Conservation (phyloP, 2,329 filamentous ascomycete species). For the Periglandula ipomoeae region DNA sequence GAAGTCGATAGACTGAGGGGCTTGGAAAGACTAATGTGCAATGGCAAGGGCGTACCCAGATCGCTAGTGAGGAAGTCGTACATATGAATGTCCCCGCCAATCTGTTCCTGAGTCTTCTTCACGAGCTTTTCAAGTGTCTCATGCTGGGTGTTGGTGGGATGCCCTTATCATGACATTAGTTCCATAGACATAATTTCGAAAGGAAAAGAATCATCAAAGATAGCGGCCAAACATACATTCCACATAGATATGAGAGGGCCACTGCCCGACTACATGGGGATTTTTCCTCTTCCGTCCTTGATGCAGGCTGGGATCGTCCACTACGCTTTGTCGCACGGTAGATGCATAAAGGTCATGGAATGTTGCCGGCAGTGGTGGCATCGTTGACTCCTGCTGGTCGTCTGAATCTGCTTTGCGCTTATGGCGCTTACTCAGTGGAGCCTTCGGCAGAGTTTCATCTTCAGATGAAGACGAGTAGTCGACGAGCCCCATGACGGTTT, state of each 20-base stretch:
- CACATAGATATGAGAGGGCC: constrained; percentile 86
- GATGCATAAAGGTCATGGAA: constrained; percentile 91
- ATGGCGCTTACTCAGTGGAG: constrained; percentile 15
- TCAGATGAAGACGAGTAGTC: constrained; percentile 49
- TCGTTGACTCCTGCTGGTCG: constrained; percentile 13
- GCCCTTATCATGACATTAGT: constrained; percentile 33
- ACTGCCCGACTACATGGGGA: constrained; percentile 81
- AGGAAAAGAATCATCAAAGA: background rate
- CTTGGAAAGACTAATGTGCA: constrained; percentile 86
- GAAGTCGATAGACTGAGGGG: constrained; percentile 66
- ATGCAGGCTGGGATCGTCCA: constrained; percentile 77
- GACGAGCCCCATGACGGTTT: constrained; percentile 36
- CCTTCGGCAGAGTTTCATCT: constrained; percentile 12
- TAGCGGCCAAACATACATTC: constrained; percentile 59
- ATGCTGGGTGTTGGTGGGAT: constrained; percentile 40
- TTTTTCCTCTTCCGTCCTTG: constrained; percentile 73
- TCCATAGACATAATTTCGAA: no score
- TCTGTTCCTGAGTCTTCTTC: constrained; percentile 22
- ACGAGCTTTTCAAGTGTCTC: constrained; percentile 35
- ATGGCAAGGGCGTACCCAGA: constrained; percentile 64
- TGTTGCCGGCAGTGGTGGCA: constrained; percentile 67
- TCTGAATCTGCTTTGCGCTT: constrained; percentile 2
- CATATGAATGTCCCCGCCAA: constrained; percentile 33
- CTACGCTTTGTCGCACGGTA: constrained; percentile 64
- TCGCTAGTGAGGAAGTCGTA: constrained; percentile 68